Percentiles rank a stretch among this genome's conserved stretches.
Evolutionary conservation across 768 basidiomycete species (phyloP).

Genomic region (Tylopilus cervinicoccineus): DNA sequence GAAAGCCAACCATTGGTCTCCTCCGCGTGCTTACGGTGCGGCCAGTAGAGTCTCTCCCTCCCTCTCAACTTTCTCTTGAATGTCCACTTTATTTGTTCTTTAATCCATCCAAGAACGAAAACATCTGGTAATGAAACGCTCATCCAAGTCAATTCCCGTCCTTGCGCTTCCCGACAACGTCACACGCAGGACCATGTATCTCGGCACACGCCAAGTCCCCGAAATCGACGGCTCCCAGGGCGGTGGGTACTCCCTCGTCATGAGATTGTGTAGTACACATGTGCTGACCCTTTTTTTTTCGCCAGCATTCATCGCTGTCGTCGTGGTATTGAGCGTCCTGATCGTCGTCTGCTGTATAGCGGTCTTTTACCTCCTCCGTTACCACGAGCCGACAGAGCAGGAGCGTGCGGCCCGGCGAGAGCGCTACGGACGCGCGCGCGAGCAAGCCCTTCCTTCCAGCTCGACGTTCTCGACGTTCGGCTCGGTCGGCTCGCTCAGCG

Average conservation of each 20-base stretch:
- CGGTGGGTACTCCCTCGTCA: slow-evolving; percentile 31
- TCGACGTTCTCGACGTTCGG: slow-evolving; percentile 15
- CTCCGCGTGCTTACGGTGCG: neutral
- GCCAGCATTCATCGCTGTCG: slow-evolving; percentile 56
- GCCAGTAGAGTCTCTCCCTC: no score
- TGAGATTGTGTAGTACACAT: neutral
- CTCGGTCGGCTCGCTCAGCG: slow-evolving; percentile 22
- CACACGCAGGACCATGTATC: neutral
- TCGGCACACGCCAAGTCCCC: slow-evolving; percentile 34
- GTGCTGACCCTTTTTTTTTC: neutral
- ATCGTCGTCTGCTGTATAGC: slow-evolving; percentile 51
- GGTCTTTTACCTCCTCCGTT: slow-evolving; percentile 53
- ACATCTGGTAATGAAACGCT: neutral
- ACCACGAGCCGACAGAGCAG: slow-evolving; percentile 41
- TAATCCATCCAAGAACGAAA: neutral
- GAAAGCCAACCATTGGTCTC: neutral
- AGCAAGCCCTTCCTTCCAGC: slow-evolving; percentile 13
- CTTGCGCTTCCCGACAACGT: neutral
- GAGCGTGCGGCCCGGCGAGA: slow-evolving; percentile 35
- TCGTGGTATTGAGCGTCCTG: slow-evolving; percentile 51
- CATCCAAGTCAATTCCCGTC: neutral
- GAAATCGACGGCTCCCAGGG: slow-evolving; percentile 48
- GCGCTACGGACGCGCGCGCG: slow-evolving; percentile 27
- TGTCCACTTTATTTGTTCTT: neutral
- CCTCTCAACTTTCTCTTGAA: neutral